Percentiles rank a stretch among this genome's conserved stretches.
Evolutionary conservation across 257 asterid genomes (phyloP).

Genomic region (Orobanche coerulescens): DNA sequence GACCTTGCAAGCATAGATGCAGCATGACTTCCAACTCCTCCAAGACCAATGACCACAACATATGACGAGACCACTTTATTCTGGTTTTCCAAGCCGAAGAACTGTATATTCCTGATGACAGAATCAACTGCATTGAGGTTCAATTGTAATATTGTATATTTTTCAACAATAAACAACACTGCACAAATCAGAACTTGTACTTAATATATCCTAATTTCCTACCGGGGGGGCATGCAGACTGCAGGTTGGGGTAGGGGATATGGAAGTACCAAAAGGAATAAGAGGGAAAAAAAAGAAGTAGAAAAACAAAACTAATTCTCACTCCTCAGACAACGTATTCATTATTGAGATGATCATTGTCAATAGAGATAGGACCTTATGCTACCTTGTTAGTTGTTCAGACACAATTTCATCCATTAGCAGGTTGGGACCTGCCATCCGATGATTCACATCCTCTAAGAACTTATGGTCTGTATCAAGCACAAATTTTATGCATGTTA

Average conservation of each 20-base stretch:
- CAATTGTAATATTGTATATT: conserved; percentile 1
- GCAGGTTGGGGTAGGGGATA: too few species aligned
- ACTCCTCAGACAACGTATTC: neutral
- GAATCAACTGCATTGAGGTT: conserved; percentile 6
- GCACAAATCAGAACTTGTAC: conserved; percentile 1
- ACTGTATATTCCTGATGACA: conserved; percentile 73
- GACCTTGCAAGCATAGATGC: conserved; percentile 96
- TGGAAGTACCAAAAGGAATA: too few species aligned
- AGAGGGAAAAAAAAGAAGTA: too few species aligned
- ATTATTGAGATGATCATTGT: conserved; percentile 1
- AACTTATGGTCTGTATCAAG: conserved; percentile 27
- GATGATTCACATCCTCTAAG: conserved; percentile 24
- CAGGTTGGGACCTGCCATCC: conserved; percentile 34
- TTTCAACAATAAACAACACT: neutral
- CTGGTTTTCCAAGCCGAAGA: conserved; percentile 80
- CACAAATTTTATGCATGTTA: conserved; percentile 12
- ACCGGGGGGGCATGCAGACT: too few species aligned
- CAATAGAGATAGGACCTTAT: neutral
- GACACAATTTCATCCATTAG: conserved; percentile 84
- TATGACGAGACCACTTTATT: conserved; percentile 68
- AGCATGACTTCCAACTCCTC: conserved; percentile 99
- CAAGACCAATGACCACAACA: conserved; percentile 95
- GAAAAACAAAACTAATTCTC: too few species aligned
- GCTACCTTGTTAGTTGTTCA: conserved; percentile 91
- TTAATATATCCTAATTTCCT: too few species aligned